A percentile compares a stretch with the other conserved stretches of the same genome.
Conservation (phyloP, 2,329 filamentous ascomycete genomes). For the Colletotrichum endophyticum region DNA sequence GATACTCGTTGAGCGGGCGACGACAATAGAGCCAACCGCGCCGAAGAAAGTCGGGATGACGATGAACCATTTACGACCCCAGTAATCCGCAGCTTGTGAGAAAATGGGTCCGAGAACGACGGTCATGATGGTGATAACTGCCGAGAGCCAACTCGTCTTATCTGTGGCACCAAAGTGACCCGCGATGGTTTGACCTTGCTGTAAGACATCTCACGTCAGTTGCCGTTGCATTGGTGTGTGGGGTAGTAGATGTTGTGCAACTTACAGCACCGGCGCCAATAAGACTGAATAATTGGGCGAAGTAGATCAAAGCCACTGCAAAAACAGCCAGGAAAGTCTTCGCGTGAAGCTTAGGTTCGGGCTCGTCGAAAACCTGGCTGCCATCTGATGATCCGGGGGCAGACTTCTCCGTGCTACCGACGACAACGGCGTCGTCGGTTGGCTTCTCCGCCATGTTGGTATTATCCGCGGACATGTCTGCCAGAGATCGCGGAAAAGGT, state of each 20-base stretch:
- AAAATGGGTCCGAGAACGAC: conserved; percentile 30
- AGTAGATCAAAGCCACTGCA: conserved; percentile 37
- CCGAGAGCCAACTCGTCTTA: conserved; percentile 37
- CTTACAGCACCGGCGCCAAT: conserved; percentile 39
- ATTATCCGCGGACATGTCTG: neutral
- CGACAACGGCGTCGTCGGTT: neutral
- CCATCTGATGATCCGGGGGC: neutral
- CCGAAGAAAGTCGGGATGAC: conserved; percentile 37
- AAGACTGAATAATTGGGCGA: conserved; percentile 36
- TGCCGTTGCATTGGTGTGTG: no score
- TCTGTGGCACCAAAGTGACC: conserved; percentile 26
- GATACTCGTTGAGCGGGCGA: conserved; percentile 37
- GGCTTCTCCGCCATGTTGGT: neutral
- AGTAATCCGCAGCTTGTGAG: conserved; percentile 45
- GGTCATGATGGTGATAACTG: conserved; percentile 36
- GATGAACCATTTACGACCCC: conserved; percentile 47
- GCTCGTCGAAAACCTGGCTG: neutral
- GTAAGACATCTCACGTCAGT: neutral
- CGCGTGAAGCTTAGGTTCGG: conserved; percentile 30
- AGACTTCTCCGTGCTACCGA: neutral
- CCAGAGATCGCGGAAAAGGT: neutral
- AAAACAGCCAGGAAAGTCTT: conserved; percentile 39
- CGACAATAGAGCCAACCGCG: conserved; percentile 37
- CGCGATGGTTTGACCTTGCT: conserved; percentile 38
- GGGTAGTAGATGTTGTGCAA: neutral